Percentiles rank a stretch among this genome's conserved stretches.
These are phyloP conservation scores for Phellopilus nigrolimitatus DNA, from an alignment of 1,284 basidiomycete species.

Conservation along the genomic window DNA sequence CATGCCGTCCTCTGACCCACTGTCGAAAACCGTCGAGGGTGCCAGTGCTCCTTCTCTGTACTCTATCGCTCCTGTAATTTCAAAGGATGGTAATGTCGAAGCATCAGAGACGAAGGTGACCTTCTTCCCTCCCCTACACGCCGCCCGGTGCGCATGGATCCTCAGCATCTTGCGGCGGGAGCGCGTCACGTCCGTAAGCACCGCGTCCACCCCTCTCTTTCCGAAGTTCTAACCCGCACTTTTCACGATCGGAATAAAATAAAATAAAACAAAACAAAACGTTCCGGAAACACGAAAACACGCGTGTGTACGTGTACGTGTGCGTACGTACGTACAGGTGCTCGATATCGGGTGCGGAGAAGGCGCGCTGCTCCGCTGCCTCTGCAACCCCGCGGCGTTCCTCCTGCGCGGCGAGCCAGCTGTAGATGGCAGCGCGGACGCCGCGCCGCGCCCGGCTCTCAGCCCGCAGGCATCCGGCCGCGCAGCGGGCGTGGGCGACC, in stretches of 20 bases:
- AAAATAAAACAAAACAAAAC: too few relatives aligned
- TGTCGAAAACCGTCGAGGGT: too few relatives aligned
- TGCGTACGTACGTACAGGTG: conserved; percentile 51
- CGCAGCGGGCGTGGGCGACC: conserved; percentile 33
- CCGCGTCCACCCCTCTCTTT: background rate
- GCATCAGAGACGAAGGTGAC: conserved; percentile 48
- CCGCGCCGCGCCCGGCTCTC: background rate
- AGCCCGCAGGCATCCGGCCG: conserved; percentile 3
- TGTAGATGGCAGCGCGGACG: background rate
- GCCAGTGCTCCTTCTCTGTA: too few relatives aligned
- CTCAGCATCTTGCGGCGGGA: conserved; percentile 59
- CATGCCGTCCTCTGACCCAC: too few relatives aligned
- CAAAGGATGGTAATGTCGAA: background rate
- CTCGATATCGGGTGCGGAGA: conserved; percentile 80
- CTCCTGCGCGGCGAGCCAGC: conserved; percentile 34
- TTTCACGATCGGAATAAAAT: too few relatives aligned
- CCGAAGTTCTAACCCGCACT: background rate
- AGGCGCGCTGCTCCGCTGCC: conserved; percentile 63
- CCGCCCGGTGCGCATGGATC: conserved; percentile 70
- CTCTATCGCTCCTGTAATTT: too few relatives aligned
- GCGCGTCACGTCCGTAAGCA: conserved; percentile 49
- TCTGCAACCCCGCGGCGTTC: conserved; percentile 71
- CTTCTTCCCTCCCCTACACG: conserved; percentile 68
- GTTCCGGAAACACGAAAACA: too few relatives aligned
- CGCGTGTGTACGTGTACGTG: too few relatives aligned